Evolutionary conservation across 306 rosid species (phyloP), one percentile per base, ranked within the genome.

Genomic region (Castanopsis chinensis): DNA sequence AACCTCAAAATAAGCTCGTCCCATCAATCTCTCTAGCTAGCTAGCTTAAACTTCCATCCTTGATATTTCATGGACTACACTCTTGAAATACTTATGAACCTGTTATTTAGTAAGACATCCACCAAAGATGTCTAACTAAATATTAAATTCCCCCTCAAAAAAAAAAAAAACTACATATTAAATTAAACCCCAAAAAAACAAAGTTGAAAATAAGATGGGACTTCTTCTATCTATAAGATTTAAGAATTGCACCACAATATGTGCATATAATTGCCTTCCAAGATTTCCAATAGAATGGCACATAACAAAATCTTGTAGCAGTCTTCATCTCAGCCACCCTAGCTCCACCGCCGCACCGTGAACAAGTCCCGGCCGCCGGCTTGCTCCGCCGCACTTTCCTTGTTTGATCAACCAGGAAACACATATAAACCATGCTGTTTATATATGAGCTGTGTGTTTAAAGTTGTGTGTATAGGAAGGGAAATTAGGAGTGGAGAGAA

Each of bases 241-340:
- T 85, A 72, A 93, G 89, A 69, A 84, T 56, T n/a, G 94, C 88
- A 43, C 97, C 96, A 68, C 96, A 93, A 51, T 86, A 89, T 8
- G 97, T 94, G 83, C 98, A 94, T 1, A 91, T 85, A 52, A 94
- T 78, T 30, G 92, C 94, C 72, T 81, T 88, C 96, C 94, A 94
- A 6, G 89, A 88, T 43, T 91, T 94, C 91, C 94, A 90, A 53
- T 92, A 90, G 55, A 94, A 87, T 1, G 97, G 98, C 17, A 94
- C 97, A 74, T 75, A 85, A 77, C 97, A 94, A 71, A 94, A 94
- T 77, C 98, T 88, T 1, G 98, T 94, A 45, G 93, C 91, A 0
- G 91, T 90, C 79, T 91, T 92, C 94, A 91, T 88, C 10, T 94
- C 94, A 0, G 92, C 98, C 56, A 94, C 96, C 79, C 98, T 92